Evolutionary conservation across 257 asterid genomes (phyloP).

Genomic region (Ajuga chamaepitys): DNA sequence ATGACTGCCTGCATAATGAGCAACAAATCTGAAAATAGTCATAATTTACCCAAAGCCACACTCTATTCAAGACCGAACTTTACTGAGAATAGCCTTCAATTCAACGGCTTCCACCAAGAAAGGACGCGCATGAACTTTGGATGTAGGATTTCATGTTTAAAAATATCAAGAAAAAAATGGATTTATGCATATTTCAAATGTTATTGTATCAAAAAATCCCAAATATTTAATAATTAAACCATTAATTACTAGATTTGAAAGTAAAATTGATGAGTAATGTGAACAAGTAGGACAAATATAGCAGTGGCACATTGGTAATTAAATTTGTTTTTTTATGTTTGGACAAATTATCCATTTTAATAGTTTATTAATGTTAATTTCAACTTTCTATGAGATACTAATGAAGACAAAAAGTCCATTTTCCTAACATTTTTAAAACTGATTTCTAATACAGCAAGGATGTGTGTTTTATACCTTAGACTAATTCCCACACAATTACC

Average conservation of each 20-base stretch:
- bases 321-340: constrained; percentile 13
- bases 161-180: not conserved
- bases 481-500: constrained; percentile 23
- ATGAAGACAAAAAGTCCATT: constrained; percentile 33
- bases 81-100: too few species aligned
- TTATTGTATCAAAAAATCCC: not conserved
- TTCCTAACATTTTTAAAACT: constrained; percentile 28
- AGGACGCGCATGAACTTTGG: too few species aligned
- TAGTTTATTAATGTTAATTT: constrained; percentile 5
- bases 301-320: constrained; percentile 12
- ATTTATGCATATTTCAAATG: not conserved
- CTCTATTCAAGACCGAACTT: too few species aligned
- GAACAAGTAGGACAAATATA: constrained; percentile 6
- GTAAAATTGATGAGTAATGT: not conserved
- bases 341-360: too few species aligned
- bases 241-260: not conserved
- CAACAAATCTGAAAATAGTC: too few species aligned
- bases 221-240: not conserved
- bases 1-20: too few species aligned
- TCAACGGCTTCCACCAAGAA: too few species aligned
- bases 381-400: constrained; percentile 16
- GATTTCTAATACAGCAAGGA: constrained; percentile 2
- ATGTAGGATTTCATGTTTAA: too few species aligned
- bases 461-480: constrained; percentile 42
- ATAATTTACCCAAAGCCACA: too few species aligned